Evolutionary conservation across 768 basidiomycete genomes (phyloP), one percentile per base, ranked within the genome.

Genomic region (Lentinus tigrinus): DNA sequence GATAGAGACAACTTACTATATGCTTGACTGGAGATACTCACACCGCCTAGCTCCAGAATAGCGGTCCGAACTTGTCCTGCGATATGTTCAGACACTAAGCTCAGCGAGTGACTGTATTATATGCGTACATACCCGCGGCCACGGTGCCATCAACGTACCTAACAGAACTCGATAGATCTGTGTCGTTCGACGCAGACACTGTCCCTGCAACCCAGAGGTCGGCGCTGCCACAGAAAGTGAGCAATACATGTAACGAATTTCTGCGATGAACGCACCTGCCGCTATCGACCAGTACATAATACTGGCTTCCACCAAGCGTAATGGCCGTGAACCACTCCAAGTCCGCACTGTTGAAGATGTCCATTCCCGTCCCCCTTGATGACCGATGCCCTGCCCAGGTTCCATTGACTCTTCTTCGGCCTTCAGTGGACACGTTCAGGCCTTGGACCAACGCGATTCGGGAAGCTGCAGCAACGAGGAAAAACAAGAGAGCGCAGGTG

Each of bases 251-350:
- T 9, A 8, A n/a, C 26, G 31, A 1, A 24, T 1, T 1, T 17
- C 4, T 47, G 9, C 23, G 43, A 39, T 16, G 19, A 1, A 21
- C 60, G 51, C 39, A 72, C 70, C 71, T 73, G 37, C 73, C 73
- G 7, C 72, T 73, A 52, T 74, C 73, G n/a, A 72, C 60, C 10
- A 70, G 63, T 28, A 70, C 69, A 10, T 59, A 47, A 47, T 69
- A 61, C 34, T 44, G 43, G 36, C 58, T 60, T 34, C 67, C 71
- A 38, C 64, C 63, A 24, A 73, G 57, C 10, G 70, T 69, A 38
- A 74, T 47, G 49, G 72, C 68, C 23, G 64, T 63, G 49, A 56
- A 65, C 53, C 73, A 73, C 48, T 65, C 63, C 48, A 70, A 46
- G 48, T 72, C 70, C 5, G 56, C 55, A 26, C 47, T 36, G 56